Evolutionary conservation across 1,284 basidiomycete species (phyloP).

Genomic region (Rhodotorula sp.): DNA sequence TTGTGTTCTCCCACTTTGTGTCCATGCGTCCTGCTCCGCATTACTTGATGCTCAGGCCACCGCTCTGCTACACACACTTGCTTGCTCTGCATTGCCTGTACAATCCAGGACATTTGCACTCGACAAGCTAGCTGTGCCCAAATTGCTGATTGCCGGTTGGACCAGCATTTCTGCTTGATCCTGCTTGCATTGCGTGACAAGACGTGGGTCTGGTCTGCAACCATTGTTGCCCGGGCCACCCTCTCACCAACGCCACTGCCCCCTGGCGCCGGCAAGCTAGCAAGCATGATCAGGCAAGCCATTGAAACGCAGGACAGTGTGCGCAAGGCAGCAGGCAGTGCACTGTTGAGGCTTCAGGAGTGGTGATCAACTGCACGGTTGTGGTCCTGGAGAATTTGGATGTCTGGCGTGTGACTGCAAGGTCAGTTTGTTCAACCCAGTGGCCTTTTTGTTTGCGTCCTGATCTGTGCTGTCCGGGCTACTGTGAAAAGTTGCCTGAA

Average conservation of each 20-base stretch:
- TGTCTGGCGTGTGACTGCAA: slow-evolving; percentile 47
- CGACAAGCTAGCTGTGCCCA: too few species aligned
- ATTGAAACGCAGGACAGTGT: slow-evolving; percentile 90
- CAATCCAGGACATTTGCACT: too few species aligned
- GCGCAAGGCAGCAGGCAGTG: slow-evolving; percentile 71
- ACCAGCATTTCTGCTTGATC: too few species aligned
- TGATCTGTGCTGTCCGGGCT: slow-evolving; percentile 50
- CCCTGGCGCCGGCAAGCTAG: slow-evolving; percentile 48
- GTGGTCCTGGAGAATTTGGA: slow-evolving; percentile 54
- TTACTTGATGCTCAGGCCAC: too few species aligned
- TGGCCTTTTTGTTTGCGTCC: background rate
- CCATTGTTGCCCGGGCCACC: slow-evolving; percentile 10
- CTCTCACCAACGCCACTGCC: slow-evolving; percentile 39
- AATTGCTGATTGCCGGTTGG: too few species aligned
- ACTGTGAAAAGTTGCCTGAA: slow-evolving; percentile 64
- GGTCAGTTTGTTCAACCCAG: slow-evolving; percentile 3
- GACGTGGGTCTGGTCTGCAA: slow-evolving; percentile 79
- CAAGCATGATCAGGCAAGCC: slow-evolving; percentile 75
- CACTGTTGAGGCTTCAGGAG: slow-evolving; percentile 58
- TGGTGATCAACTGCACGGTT: slow-evolving; percentile 53
- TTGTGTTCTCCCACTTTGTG: slow-evolving; percentile 83
- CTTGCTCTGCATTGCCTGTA: too few species aligned
- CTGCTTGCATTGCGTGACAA: too few species aligned
- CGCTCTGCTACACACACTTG: too few species aligned
- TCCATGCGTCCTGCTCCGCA: slow-evolving; percentile 94